Evolutionary conservation across 163 green algal genomes (phyloP).

Genomic region (Scenedesmus sp.): DNA sequence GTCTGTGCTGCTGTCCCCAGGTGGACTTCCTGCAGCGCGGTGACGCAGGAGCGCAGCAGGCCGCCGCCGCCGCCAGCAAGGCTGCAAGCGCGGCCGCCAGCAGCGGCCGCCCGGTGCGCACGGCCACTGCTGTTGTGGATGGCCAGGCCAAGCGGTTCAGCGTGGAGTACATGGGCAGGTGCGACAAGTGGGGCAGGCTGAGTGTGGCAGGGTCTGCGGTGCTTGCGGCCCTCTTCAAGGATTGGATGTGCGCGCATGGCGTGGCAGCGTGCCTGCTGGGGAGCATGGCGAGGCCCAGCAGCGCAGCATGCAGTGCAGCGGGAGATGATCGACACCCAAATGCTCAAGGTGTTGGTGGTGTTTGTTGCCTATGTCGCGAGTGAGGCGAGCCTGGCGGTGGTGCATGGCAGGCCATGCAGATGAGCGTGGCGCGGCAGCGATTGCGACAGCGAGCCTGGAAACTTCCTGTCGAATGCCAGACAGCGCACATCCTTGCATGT

Average conservation of each 20-base stretch:
- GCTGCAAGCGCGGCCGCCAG: background rate
- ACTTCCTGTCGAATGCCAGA: too few species aligned
- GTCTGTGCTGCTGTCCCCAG: background rate
- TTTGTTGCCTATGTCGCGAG: too few species aligned
- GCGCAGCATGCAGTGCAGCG: background rate
- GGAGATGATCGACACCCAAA: too few species aligned
- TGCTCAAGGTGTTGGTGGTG: too few species aligned
- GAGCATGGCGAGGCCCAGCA: slow-evolving; percentile 38
- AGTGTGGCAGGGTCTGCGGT: too few species aligned
- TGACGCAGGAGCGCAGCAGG: slow-evolving; percentile 2
- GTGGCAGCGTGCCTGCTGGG: background rate
- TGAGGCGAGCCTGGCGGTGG: too few species aligned
- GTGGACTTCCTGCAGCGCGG: slow-evolving; percentile 45
- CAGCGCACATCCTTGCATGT: too few species aligned
- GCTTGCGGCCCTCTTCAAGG: too few species aligned
- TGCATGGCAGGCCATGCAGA: too few species aligned
- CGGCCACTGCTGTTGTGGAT: slow-evolving; percentile 39
- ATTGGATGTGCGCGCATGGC: too few species aligned
- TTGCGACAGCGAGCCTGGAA: too few species aligned
- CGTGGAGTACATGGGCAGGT: slow-evolving; percentile 4
- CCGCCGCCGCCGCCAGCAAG: slow-evolving; percentile 15
- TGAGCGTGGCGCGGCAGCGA: too few species aligned
- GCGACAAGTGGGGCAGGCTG: background rate
- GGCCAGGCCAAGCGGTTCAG: slow-evolving; percentile 51
- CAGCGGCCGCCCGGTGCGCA: background rate